A percentile compares a stretch with the other conserved stretches of the same genome.
phyloP scores from a whole-genome alignment of 176 grass and related monocot species.

The Avena sativa region DNA sequence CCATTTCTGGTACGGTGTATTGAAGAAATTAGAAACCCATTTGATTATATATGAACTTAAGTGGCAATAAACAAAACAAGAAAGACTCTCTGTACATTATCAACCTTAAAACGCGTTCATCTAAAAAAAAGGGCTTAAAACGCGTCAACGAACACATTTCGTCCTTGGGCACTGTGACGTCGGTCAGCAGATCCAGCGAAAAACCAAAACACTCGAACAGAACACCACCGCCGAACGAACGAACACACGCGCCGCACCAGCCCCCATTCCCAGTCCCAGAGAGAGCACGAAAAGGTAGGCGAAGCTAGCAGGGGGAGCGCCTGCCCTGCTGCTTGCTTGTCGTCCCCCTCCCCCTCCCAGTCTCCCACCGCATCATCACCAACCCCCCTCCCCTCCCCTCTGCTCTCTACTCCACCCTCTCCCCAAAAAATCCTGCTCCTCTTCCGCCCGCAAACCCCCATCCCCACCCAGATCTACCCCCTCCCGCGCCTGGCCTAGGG shows the following conservation, averaged over 20 bases:
- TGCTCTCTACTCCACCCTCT: neutral
- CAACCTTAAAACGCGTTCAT: neutral
- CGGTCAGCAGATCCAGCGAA: neutral
- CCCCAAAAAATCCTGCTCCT: slow-evolving; percentile 49
- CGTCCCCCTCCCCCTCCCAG: slow-evolving; percentile 12
- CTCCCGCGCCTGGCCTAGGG: slow-evolving; percentile 37
- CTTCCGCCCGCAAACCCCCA: slow-evolving; percentile 10
- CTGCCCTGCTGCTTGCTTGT: slow-evolving; percentile 10
- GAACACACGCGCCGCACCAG: slow-evolving; percentile 32
- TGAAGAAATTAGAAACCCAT: neutral
- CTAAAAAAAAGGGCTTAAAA: neutral
- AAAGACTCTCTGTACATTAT: neutral
- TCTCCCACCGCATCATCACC: slow-evolving; percentile 53
- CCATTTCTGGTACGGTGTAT: too few species aligned
- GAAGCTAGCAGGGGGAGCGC: slow-evolving; percentile 16
- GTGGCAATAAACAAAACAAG: neutral
- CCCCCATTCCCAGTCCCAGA: neutral
- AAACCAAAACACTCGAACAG: neutral
- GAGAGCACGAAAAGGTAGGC: slow-evolving; percentile 40
- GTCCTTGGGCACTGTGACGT: neutral
- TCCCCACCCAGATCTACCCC: slow-evolving; percentile 32
- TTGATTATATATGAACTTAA: neutral
- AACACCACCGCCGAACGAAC: neutral
- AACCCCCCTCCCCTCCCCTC: slow-evolving; percentile 33
- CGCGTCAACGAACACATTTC: neutral